Conservation (phyloP, 345 rosid genomes). For the Aquilaria sinensis region DNA sequence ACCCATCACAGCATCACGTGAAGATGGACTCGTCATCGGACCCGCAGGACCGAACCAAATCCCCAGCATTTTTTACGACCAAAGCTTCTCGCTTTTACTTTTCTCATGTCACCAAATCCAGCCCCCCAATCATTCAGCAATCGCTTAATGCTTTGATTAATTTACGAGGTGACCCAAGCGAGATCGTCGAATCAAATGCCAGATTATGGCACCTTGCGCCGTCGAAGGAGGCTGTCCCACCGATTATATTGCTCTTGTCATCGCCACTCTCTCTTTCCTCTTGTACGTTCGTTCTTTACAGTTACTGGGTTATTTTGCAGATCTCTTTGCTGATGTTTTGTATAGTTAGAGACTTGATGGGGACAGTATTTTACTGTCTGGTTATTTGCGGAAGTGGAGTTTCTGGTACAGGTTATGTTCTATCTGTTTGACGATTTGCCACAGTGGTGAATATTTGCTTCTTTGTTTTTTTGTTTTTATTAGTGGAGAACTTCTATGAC, state of each 20-base stretch:
- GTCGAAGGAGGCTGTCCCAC: constrained; percentile 74
- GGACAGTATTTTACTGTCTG: background rate
- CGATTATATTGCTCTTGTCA: constrained; percentile 66
- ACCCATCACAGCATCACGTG: too few relatives aligned
- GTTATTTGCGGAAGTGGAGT: background rate
- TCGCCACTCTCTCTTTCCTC: constrained; percentile 49
- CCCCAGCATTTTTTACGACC: too few relatives aligned
- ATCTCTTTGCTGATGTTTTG: background rate
- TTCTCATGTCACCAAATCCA: too few relatives aligned
- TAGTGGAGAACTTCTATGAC: too few relatives aligned
- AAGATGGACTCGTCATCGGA: too few relatives aligned
- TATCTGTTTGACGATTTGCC: constrained; percentile 25
- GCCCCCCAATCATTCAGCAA: too few relatives aligned
- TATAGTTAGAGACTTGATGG: background rate
- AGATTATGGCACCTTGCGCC: constrained; percentile 48
- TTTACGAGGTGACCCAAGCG: too few relatives aligned
- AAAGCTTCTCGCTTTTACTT: too few relatives aligned
- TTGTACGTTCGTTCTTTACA: constrained; percentile 32
- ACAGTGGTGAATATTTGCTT: background rate
- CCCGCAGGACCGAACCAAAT: too few relatives aligned
- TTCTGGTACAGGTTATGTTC: background rate
- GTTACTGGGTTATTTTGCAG: background rate
- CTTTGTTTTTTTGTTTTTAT: too few relatives aligned
- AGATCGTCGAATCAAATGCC: constrained; percentile 8
- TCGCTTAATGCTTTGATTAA: too few relatives aligned